phyloP scores from a whole-genome alignment of 2,329 filamentous ascomycete species.

The Ophiocordyceps camponoti-rufipedis region DNA sequence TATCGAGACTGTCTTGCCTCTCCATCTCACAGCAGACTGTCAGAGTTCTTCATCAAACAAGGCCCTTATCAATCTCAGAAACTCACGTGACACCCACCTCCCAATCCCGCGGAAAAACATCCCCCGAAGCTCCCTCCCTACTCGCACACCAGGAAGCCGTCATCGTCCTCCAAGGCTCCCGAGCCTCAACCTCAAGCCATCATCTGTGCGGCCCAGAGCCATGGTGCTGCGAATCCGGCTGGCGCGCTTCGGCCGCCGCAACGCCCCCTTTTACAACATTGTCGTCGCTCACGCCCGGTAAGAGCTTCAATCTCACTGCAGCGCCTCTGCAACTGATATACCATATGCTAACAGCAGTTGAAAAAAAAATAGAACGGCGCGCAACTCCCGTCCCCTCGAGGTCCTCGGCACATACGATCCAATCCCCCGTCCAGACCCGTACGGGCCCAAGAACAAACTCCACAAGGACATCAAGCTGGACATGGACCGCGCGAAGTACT shows the following conservation, averaged over 20 bases:
- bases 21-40: too few species aligned
- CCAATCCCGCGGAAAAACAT: too few species aligned
- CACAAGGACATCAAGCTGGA: conserved; percentile 92
- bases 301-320: conserved; percentile 6
- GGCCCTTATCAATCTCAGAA: too few species aligned
- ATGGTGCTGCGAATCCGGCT: conserved; percentile 95
- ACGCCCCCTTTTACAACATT: conserved; percentile 93
- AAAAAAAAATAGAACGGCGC: conserved; percentile 50
- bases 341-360: not conserved
- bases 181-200: not conserved
- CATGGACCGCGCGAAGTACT: conserved; percentile 66
- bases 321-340: not conserved
- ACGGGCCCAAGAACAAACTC: conserved; percentile 44
- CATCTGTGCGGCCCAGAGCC: conserved; percentile 1
- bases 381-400: conserved; percentile 78
- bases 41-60: too few species aligned
- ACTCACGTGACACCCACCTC: too few species aligned
- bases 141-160: too few species aligned
- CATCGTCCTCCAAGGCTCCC: not conserved
- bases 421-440: conserved; percentile 41
- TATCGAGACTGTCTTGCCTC: too few species aligned
- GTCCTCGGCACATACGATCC: conserved; percentile 71
- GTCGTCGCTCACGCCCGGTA: conserved; percentile 87
- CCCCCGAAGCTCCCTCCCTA: too few species aligned
- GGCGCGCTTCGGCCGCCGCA: conserved; percentile 77